Conservation (phyloP, 2,329 filamentous ascomycete species). For the Graphilbum fragrans region DNA sequence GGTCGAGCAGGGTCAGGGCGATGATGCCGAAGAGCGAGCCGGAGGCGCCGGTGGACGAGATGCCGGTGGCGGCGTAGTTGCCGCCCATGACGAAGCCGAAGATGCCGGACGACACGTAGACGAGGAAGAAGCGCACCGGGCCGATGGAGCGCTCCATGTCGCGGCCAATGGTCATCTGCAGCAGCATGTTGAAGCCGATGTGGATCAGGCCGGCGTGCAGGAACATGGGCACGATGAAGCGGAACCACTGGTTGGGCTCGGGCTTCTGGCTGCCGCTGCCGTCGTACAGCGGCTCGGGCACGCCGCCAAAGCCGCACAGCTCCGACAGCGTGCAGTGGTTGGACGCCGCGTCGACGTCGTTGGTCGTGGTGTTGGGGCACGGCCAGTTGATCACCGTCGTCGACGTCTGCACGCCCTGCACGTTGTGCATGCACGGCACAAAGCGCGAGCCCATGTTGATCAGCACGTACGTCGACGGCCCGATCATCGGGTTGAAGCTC, state of each 20-base stretch:
- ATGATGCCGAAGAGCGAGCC: slow-evolving; percentile 87
- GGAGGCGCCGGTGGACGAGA: slow-evolving; percentile 79
- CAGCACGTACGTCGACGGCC: slow-evolving; percentile 76
- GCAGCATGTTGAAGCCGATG: slow-evolving; percentile 87
- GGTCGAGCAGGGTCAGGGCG: slow-evolving; percentile 74
- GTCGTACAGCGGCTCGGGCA: slow-evolving; percentile 54
- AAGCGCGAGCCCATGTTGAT: slow-evolving; percentile 97
- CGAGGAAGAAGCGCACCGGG: slow-evolving; percentile 72
- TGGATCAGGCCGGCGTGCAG: slow-evolving; percentile 89
- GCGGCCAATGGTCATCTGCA: slow-evolving; percentile 78
- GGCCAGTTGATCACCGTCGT: slow-evolving; percentile 46
- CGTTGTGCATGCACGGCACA: slow-evolving; percentile 87
- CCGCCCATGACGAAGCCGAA: slow-evolving; percentile 93
- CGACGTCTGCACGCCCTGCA: slow-evolving; percentile 48
- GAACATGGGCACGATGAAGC: slow-evolving; percentile 93
- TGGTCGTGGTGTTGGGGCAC: slow-evolving; percentile 68
- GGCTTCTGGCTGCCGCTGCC: slow-evolving; percentile 35
- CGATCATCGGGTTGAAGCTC: slow-evolving; percentile 93
- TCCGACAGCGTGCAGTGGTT: slow-evolving; percentile 62
- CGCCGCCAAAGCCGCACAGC: slow-evolving; percentile 72
- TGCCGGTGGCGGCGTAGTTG: slow-evolving; percentile 75
- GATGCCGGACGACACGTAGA: slow-evolving; percentile 85
- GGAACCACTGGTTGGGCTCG: slow-evolving; percentile 87
- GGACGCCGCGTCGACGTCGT: slow-evolving; percentile 29
- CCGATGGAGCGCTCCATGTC: slow-evolving; percentile 93